Evolutionary conservation across 305 asterid species (phyloP).

Genomic region (Fraxinus angustifolia): DNA sequence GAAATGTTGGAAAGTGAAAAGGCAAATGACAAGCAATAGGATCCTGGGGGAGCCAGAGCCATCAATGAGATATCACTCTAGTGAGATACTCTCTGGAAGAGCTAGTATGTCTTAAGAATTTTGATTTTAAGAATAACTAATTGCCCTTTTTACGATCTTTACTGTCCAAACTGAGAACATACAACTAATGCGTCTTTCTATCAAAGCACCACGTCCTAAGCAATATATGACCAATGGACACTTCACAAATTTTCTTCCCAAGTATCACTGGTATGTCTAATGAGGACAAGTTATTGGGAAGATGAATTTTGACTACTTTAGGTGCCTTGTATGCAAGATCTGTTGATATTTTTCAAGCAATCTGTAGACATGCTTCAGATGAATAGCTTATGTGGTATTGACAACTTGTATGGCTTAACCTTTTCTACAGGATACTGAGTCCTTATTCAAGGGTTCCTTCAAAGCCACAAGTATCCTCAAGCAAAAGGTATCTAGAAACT

Average conservation of each 20-base stretch:
- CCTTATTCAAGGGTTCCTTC: slow-evolving; percentile 69
- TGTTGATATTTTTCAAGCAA: not conserved
- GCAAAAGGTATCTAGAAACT: slow-evolving; percentile 50
- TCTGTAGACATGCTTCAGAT: not conserved
- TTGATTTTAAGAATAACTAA: not conserved
- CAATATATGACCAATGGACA: not conserved
- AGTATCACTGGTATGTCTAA: not conserved
- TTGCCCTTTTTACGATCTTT: not conserved
- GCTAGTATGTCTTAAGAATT: not conserved
- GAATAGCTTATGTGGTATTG: not conserved
- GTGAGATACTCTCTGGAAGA: not conserved
- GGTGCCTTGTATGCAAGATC: not conserved
- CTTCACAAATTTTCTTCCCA: not conserved
- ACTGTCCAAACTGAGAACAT: not conserved
- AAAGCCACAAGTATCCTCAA: slow-evolving; percentile 47
- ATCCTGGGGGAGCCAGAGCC: not conserved
- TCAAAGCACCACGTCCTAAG: not conserved
- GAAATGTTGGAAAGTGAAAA: not conserved
- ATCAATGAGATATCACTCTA: not conserved
- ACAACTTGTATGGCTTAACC: not conserved
- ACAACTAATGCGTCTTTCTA: not conserved
- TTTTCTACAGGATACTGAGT: slow-evolving; percentile 54
- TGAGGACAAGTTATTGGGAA: not conserved
- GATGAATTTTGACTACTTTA: not conserved
- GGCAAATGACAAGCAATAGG: not conserved